Base-by-base conservation (phyloP, 1,284 basidiomycete species). In the Filobasidium uniguttulatum region DNA sequence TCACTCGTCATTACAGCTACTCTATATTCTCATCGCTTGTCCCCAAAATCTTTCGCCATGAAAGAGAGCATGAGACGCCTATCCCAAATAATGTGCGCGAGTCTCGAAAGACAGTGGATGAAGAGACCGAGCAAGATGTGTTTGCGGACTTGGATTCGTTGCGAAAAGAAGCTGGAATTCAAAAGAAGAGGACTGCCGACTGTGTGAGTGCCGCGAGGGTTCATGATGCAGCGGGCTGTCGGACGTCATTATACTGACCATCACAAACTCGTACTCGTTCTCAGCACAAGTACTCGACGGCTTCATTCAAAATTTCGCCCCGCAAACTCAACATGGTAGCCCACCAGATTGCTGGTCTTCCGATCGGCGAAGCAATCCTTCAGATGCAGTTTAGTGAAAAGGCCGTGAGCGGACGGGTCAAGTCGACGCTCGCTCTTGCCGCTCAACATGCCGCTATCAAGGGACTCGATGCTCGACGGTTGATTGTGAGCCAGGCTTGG, bases 371-470 rank as follows among this genome's bases (percentile, higher is more conserved):
- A 62, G 91, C 93, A 23, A 91, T 98, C 62, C 72, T 97, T 46
- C 93, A 98, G 65, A 93, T 97, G 84, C 79, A 85, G 64, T 94
- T 96, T 68, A 85, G 82, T 58, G 81, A 90, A 66, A 96, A 96
- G 71, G 77, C 88, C 14, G 86, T 85, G 9, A 77, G 74, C 40
- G 58, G 55, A 40, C 80, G 87, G 55, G 79, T 98, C 51, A 82
- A 88, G 76, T 84, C 81, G 59, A 90, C 90, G 75, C 75, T 97
- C 41, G 82, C 79, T 5, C 77, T 86, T 3, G 91, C 90, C 8
- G 82, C 86, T 61, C 80, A 89, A 61, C 86, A 93, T 62, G 93
- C 91, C 0, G 75, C 78, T 36, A 80, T 83, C 60, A 93, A 93
- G 71, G 79, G 78, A 23, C 70, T 97, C 62, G 72, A 82, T 44